Conservation (phyloP, 768 basidiomycete species). For the Agaricus subrufescens region DNA sequence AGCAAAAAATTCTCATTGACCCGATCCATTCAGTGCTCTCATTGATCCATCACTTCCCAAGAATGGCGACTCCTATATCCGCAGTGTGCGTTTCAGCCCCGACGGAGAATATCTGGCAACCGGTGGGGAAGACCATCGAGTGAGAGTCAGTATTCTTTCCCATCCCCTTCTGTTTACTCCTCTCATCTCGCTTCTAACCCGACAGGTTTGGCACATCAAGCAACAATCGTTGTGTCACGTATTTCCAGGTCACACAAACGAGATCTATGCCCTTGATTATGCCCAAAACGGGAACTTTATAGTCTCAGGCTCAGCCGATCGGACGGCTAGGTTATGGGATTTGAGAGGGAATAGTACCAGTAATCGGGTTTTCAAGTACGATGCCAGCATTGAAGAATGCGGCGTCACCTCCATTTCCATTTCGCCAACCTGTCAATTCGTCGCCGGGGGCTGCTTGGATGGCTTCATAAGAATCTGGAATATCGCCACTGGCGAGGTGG, state of each 20-base stretch:
- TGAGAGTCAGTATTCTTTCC: constrained; percentile 54
- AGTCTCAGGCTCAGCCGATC: constrained; percentile 84
- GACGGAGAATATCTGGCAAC: constrained; percentile 93
- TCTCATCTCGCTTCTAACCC: background rate
- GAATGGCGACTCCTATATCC: constrained; percentile 32
- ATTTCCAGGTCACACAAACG: constrained; percentile 87
- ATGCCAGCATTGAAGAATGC: constrained; percentile 40
- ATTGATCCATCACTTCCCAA: constrained; percentile 23
- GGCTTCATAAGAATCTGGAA: constrained; percentile 82
- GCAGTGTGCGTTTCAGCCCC: constrained; percentile 85
- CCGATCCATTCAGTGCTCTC: constrained; percentile 1
- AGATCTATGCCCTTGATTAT: constrained; percentile 93
- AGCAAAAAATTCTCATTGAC: background rate
- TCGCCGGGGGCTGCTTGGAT: constrained; percentile 69
- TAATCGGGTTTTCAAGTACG: constrained; percentile 43
- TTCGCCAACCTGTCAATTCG: constrained; percentile 64
- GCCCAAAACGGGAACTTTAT: constrained; percentile 81
- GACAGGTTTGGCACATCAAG: constrained; percentile 87
- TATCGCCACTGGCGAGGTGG: constrained; percentile 55
- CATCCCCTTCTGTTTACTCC: constrained; percentile 46
- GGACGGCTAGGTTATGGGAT: constrained; percentile 45
- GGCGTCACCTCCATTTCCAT: constrained; percentile 81
- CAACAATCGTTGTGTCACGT: constrained; percentile 73
- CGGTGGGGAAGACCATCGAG: constrained; percentile 91
- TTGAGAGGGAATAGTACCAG: constrained; percentile 21